These are phyloP conservation scores for Apiospora rasikravindrae DNA, from an alignment of 2,329 filamentous ascomycete genomes.

Conservation along the genomic window DNA sequence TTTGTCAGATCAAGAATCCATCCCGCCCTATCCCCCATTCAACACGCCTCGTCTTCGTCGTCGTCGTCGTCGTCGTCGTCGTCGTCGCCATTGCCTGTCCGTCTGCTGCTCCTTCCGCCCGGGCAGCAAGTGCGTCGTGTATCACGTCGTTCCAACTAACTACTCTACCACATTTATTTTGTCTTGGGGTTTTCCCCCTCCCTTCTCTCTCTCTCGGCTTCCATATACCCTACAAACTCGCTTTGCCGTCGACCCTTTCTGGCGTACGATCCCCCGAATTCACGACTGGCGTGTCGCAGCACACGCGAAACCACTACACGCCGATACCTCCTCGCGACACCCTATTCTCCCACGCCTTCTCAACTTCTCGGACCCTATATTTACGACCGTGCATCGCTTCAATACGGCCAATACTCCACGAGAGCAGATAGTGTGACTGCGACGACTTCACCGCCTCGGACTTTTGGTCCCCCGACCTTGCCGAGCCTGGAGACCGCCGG, in stretches of 20 bases:
- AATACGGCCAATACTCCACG: neutral
- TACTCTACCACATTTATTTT: neutral
- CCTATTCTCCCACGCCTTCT: neutral
- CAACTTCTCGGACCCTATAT: neutral
- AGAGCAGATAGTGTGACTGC: neutral
- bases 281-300: neutral
- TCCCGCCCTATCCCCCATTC: neutral
- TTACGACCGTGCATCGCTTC: neutral
- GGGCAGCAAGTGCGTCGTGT: neutral
- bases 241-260: neutral
- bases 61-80: neutral
- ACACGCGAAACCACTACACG: neutral
- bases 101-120: neutral
- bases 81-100: neutral
- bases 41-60: neutral
- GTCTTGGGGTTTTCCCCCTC: too few species aligned
- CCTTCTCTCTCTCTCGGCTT: neutral
- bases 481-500: neutral
- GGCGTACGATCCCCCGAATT: neutral
- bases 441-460: neutral
- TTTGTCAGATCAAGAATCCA: neutral
- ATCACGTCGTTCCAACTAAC: neutral
- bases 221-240: neutral
- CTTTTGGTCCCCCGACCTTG: neutral
- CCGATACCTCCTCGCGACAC: neutral